phyloP scores from a whole-genome alignment of 176 grass and related monocot genomes.

The Phyllostachys edulis region DNA sequence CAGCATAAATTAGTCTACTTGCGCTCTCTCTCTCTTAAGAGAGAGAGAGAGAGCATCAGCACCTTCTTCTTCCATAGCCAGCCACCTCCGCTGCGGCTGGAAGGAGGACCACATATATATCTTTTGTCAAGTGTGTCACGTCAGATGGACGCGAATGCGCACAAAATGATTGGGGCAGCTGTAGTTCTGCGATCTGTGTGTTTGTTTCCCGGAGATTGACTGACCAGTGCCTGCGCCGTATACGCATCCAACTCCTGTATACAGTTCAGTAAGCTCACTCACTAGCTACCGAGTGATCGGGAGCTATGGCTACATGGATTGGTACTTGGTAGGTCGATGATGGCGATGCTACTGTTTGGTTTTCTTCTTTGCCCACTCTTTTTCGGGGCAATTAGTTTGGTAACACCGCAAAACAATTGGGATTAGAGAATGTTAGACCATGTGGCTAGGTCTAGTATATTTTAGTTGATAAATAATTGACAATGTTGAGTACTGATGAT shows the following conservation, averaged over 20 bases:
- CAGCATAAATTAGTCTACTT: conserved; percentile 12
- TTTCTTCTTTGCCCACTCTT: too few relatives aligned
- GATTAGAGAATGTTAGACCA: too few relatives aligned
- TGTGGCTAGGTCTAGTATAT: too few relatives aligned
- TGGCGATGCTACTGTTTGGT: too few relatives aligned
- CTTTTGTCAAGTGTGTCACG: neutral
- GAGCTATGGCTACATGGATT: too few relatives aligned
- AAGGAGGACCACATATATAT: neutral
- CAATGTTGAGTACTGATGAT: too few relatives aligned
- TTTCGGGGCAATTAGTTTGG: too few relatives aligned
- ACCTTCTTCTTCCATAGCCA: neutral
- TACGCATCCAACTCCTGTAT: neutral
- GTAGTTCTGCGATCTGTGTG: neutral
- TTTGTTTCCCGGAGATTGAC: neutral
- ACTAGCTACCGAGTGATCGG: neutral
- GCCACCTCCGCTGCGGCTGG: neutral
- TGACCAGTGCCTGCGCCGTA: neutral
- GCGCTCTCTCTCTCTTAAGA: neutral
- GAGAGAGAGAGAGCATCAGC: conserved; percentile 1
- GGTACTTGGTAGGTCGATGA: too few relatives aligned
- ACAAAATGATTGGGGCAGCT: neutral
- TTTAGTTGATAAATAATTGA: too few relatives aligned
- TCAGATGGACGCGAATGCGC: neutral
- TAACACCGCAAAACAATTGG: too few relatives aligned
- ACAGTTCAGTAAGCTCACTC: neutral